Conservation (phyloP, 2,329 filamentous ascomycete genomes). For the Bertia moriformis region DNA sequence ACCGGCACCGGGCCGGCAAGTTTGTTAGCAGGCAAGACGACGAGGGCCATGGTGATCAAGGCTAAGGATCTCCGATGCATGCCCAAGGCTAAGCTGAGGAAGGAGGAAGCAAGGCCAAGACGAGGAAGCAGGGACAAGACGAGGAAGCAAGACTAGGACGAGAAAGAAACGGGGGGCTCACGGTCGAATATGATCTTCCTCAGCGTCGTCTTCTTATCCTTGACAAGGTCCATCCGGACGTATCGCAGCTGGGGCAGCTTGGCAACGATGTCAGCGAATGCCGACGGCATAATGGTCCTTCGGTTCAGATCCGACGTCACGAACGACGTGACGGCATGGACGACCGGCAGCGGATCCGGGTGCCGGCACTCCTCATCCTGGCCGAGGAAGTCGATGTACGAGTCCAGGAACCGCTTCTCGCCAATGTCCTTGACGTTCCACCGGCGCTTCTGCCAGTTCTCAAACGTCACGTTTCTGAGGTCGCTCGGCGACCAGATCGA, state of each 20-base stretch:
- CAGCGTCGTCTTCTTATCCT: slow-evolving; percentile 5
- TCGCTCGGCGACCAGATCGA: slow-evolving; percentile 7
- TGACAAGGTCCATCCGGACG: slow-evolving; percentile 6
- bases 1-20: no score
- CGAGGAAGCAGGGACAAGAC: no score
- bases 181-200: slow-evolving; percentile 4
- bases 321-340: slow-evolving; percentile 7
- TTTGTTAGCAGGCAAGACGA: no score
- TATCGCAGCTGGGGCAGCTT: slow-evolving; percentile 5
- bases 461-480: slow-evolving; percentile 6
- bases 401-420: slow-evolving; percentile 7
- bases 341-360: slow-evolving; percentile 5
- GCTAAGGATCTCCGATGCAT: no score
- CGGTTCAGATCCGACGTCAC: slow-evolving; percentile 5
- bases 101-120: no score
- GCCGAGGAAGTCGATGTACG: slow-evolving; percentile 5
- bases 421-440: slow-evolving; percentile 8
- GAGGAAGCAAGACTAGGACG: no score
- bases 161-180: slow-evolving; percentile 2
- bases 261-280: slow-evolving; percentile 8
- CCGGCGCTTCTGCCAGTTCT: slow-evolving; percentile 8
- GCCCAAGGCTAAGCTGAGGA: no score
- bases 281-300: slow-evolving; percentile 7
- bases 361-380: slow-evolving; percentile 6
- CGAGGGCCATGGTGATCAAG: no score